Conservation (phyloP, 2,329 filamentous ascomycete species). For the Paradendryphiella salina region DNA sequence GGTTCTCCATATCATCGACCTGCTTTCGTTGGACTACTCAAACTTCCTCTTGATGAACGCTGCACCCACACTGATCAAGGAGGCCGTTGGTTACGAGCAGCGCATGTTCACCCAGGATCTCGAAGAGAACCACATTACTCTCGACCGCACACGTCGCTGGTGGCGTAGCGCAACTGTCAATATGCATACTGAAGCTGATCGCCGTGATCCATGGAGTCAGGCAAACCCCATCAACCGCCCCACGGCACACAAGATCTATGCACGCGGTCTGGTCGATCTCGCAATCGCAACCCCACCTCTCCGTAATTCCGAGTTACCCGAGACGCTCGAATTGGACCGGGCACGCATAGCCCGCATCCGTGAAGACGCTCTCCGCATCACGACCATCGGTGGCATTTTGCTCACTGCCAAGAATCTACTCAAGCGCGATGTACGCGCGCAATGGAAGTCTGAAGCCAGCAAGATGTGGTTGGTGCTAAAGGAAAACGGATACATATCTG, state of each 20-base stretch:
- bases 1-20: conserved; percentile 73
- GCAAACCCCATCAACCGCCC: conserved; percentile 60
- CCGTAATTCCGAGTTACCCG: conserved; percentile 63
- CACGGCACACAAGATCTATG: conserved; percentile 71
- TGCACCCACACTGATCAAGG: conserved; percentile 70
- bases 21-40: conserved; percentile 78
- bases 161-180: conserved; percentile 68
- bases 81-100: conserved; percentile 73
- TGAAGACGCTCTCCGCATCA: conserved; percentile 64
- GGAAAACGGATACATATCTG: conserved; percentile 59
- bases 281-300: conserved; percentile 68
- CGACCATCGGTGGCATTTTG: conserved; percentile 73
- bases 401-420: conserved; percentile 81
- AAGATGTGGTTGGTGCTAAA: conserved; percentile 73
- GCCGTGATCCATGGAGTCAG: conserved; percentile 69
- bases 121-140: conserved; percentile 57
- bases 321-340: conserved; percentile 72
- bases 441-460: conserved; percentile 74
- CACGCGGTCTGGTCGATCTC: conserved; percentile 73
- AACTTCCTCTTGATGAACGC: conserved; percentile 77
- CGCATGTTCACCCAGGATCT: conserved; percentile 70
- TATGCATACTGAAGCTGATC: conserved; percentile 66
- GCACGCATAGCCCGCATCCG: conserved; percentile 64
- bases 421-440: conserved; percentile 75
- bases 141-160: conserved; percentile 65